Percentiles rank a stretch among this genome's conserved stretches.
phyloP scores from a whole-genome alignment of 495 filamentous ascomycete species.

The Penicillium fimorum region DNA sequence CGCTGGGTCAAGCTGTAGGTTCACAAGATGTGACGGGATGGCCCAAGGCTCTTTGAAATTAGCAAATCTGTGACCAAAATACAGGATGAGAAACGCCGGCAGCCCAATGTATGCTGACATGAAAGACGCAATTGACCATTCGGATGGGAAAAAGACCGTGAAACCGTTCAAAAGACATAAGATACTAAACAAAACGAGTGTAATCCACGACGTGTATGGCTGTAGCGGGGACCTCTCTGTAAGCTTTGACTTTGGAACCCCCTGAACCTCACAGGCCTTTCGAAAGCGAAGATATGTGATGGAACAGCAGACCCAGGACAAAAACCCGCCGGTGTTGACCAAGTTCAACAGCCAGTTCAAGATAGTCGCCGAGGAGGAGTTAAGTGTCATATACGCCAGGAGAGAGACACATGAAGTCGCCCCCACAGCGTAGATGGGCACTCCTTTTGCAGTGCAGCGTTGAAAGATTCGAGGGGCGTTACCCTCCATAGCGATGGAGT shows the following conservation, averaged over 20 bases:
- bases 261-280: conserved; percentile 34
- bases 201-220: neutral
- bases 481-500: conserved; percentile 42
- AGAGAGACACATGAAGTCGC: conserved; percentile 16
- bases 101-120: conserved; percentile 57
- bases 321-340: conserved; percentile 51
- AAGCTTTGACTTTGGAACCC: neutral
- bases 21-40: neutral
- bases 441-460: conserved; percentile 34
- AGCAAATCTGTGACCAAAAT: conserved; percentile 35
- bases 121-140: conserved; percentile 44
- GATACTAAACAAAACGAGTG: conserved; percentile 20
- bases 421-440: conserved; percentile 38
- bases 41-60: neutral
- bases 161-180: conserved; percentile 57
- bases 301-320: conserved; percentile 53
- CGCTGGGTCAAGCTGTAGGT: neutral
- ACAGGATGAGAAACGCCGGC: conserved; percentile 50
- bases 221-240: neutral
- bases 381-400: conserved; percentile 27
- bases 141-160: conserved; percentile 52
- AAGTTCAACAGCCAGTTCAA: conserved; percentile 54
- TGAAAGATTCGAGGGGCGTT: conserved; percentile 38
- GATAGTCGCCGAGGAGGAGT: conserved; percentile 9
- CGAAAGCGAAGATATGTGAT: conserved; percentile 55